phyloP scores from a whole-genome alignment of 768 basidiomycete genomes.

The Dacryopinax primogenitus region DNA sequence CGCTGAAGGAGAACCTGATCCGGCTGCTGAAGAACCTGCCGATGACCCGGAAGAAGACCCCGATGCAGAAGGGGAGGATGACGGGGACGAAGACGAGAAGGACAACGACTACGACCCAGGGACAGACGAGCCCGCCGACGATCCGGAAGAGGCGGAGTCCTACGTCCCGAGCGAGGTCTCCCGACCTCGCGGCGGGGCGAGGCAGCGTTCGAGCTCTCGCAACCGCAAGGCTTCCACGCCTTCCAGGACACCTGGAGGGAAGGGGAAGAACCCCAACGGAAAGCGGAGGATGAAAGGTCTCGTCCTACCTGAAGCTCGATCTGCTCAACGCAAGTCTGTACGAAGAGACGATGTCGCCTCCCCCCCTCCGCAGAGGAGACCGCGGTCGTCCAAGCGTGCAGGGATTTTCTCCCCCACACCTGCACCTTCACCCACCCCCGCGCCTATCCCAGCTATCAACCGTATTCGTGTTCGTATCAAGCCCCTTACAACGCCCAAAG shows the following conservation, averaged over 20 bases:
- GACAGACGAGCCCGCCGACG: neutral
- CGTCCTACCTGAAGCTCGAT: no score
- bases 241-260: no score
- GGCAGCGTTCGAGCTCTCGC: no score
- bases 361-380: no score
- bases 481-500: neutral
- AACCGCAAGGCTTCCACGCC: no score
- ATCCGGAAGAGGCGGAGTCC: constrained; percentile 10
- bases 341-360: neutral
- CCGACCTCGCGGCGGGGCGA: constrained; percentile 28
- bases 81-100: constrained; percentile 24
- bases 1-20: neutral
- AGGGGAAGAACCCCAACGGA: no score
- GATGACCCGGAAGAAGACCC: constrained; percentile 12
- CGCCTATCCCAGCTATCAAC: neutral
- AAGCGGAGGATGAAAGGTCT: no score
- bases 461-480: neutral
- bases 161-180: constrained; percentile 21
- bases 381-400: no score
- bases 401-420: neutral
- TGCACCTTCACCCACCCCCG: neutral
- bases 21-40: neutral
- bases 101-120: constrained; percentile 23
- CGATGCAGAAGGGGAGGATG: constrained; percentile 20
- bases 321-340: no score